Evolutionary conservation across 495 filamentous ascomycete genomes (phyloP).

Genomic region (Recurvomyces mirabilis): DNA sequence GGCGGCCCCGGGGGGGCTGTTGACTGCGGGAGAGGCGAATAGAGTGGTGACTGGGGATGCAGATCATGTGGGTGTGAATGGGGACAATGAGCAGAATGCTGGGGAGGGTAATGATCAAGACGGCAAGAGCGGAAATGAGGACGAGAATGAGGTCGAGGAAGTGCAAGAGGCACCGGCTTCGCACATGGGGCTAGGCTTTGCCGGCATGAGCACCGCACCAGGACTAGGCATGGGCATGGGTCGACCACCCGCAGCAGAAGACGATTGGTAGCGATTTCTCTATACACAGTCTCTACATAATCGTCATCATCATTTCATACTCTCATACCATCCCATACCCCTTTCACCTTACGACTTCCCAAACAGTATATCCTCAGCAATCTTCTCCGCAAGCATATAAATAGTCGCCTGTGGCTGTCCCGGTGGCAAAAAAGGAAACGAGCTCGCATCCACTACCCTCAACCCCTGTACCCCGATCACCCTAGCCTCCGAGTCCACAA

Average conservation of each 20-base stretch:
- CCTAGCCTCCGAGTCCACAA: constrained; percentile 13
- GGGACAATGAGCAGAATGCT: neutral
- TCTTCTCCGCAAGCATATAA: constrained; percentile 50
- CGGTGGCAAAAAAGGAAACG: constrained; percentile 19
- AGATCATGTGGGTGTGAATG: neutral
- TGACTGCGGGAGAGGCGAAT: neutral
- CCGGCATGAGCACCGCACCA: neutral
- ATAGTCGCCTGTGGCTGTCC: constrained; percentile 40
- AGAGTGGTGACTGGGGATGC: neutral
- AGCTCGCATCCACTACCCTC: constrained; percentile 16
- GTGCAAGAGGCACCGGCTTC: neutral
- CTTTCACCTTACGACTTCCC: too few species aligned
- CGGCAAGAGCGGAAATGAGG: neutral
- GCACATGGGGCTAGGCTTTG: constrained; percentile 3
- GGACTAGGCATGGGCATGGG: constrained; percentile 6
- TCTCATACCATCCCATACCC: too few species aligned
- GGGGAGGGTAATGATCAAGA: neutral
- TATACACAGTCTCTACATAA: too few species aligned
- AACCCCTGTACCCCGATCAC: constrained; percentile 19
- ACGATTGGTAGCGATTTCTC: constrained; percentile 10
- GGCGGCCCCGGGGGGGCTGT: constrained; percentile 1
- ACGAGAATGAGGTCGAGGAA: neutral
- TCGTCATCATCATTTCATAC: too few species aligned
- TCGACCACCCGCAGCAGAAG: neutral
- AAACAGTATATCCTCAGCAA: too few species aligned